A percentile compares a stretch with the other conserved stretches of the same genome.
Conservation (phyloP, 768 basidiomycete genomes). For the Suillus placidus region DNA sequence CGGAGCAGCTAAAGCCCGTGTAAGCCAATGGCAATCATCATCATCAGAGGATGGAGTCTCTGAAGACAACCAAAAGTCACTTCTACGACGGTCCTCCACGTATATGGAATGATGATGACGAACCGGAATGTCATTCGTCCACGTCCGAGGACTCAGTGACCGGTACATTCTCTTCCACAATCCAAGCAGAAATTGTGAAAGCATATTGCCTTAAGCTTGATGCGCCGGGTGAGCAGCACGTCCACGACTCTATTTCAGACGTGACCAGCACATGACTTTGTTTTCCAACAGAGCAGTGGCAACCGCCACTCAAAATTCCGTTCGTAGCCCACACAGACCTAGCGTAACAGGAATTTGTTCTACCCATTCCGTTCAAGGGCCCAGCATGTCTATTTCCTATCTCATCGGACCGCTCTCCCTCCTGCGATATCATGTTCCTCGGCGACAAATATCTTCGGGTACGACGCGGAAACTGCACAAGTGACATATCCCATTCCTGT, state of each 20-base stretch:
- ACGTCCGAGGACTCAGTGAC: neutral
- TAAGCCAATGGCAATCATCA: neutral
- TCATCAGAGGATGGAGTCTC: too few species aligned
- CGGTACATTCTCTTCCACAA: neutral
- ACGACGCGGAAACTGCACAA: neutral
- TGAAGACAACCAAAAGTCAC: too few species aligned
- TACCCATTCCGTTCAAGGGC: neutral
- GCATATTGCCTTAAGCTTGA: neutral
- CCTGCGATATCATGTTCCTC: neutral
- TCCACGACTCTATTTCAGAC: neutral
- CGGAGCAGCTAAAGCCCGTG: neutral
- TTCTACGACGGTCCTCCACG: too few species aligned
- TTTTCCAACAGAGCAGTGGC: neutral
- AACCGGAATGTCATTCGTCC: neutral
- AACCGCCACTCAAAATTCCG: neutral
- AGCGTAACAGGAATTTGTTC: neutral
- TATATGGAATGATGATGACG: neutral
- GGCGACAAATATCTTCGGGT: neutral
- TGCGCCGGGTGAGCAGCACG: neutral
- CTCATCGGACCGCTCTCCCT: neutral
- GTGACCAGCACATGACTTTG: neutral
- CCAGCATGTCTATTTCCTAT: neutral
- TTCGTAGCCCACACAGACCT: neutral
- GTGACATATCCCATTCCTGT: neutral
- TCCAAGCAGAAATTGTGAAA: neutral